phyloP scores from a whole-genome alignment of 768 basidiomycete species.

The Termitomyces sp. region DNA sequence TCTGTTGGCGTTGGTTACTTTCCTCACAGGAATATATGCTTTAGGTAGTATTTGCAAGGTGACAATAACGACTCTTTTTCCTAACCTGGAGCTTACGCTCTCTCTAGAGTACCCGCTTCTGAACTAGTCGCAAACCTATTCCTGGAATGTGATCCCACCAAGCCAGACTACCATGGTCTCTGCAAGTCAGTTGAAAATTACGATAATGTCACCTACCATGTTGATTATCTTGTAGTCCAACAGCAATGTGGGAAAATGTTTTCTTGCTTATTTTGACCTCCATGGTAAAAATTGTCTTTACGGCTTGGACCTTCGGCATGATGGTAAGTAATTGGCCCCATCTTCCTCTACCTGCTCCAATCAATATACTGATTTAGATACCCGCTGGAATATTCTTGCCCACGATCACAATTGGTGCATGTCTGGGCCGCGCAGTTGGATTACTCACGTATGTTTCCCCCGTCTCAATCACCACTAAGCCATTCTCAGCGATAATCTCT shows the following conservation, averaged over 20 bases:
- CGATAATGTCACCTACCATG: neutral
- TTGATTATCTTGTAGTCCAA: slow-evolving; percentile 36
- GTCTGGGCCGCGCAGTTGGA: slow-evolving; percentile 65
- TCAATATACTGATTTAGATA: slow-evolving; percentile 33
- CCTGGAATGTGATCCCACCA: slow-evolving; percentile 70
- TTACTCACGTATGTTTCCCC: slow-evolving; percentile 47
- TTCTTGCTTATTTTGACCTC: slow-evolving; percentile 63
- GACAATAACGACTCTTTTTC: neutral
- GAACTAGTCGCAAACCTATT: slow-evolving; percentile 82
- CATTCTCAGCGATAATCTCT: neutral
- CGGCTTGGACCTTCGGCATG: slow-evolving; percentile 78
- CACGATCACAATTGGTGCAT: slow-evolving; percentile 71
- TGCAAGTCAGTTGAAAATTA: slow-evolving; percentile 57
- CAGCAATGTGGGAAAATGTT: slow-evolving; percentile 60
- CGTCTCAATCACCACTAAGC: neutral
- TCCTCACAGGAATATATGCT: neutral
- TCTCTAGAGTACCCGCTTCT: slow-evolving; percentile 58
- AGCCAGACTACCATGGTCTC: slow-evolving; percentile 65
- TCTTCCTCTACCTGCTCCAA: neutral
- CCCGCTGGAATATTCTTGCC: slow-evolving; percentile 76
- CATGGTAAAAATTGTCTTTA: slow-evolving; percentile 51
- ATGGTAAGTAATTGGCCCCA: slow-evolving; percentile 36
- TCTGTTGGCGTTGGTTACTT: neutral
- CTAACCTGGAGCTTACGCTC: neutral
- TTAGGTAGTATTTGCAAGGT: slow-evolving; percentile 64